A percentile compares a stretch with the other conserved stretches of the same genome.
phyloP scores from a whole-genome alignment of 2,329 filamentous ascomycete genomes.

The Microdochium bolleyi region DNA sequence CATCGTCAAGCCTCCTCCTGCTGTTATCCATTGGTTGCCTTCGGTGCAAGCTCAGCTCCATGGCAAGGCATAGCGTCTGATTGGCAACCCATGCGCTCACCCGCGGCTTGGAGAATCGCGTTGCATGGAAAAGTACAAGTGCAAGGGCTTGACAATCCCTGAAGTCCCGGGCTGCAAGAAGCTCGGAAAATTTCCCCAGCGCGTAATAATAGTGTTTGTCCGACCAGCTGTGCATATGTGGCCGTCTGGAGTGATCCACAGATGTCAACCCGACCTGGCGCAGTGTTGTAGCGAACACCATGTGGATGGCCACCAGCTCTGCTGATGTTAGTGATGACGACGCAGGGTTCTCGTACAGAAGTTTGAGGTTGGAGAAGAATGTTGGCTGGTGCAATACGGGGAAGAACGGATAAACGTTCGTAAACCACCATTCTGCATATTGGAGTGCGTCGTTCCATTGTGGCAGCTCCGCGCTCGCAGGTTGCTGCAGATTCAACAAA shows the following conservation, averaged over 20 bases:
- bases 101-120: conserved; percentile 73
- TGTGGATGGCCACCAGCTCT: conserved; percentile 65
- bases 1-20: conserved; percentile 54
- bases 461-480: conserved; percentile 52
- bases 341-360: conserved; percentile 61
- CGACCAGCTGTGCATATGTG: conserved; percentile 49
- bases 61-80: conserved; percentile 57
- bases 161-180: conserved; percentile 54
- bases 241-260: conserved; percentile 40
- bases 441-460: conserved; percentile 55
- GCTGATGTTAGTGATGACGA: conserved; percentile 51
- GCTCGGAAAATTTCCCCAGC: conserved; percentile 58
- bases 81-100: conserved; percentile 62
- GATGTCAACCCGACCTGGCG: conserved; percentile 60
- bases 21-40: conserved; percentile 45
- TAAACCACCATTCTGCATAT: conserved; percentile 70
- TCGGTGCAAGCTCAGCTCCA: conserved; percentile 70
- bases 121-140: conserved; percentile 63
- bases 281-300: conserved; percentile 71
- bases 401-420: conserved; percentile 61
- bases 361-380: conserved; percentile 53
- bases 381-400: conserved; percentile 72
- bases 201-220: conserved; percentile 75
- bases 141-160: conserved; percentile 65
- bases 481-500: conserved; percentile 50